Conservation (phyloP, 139 green algal genomes). For the Chlamydomonas incerta region DNA sequence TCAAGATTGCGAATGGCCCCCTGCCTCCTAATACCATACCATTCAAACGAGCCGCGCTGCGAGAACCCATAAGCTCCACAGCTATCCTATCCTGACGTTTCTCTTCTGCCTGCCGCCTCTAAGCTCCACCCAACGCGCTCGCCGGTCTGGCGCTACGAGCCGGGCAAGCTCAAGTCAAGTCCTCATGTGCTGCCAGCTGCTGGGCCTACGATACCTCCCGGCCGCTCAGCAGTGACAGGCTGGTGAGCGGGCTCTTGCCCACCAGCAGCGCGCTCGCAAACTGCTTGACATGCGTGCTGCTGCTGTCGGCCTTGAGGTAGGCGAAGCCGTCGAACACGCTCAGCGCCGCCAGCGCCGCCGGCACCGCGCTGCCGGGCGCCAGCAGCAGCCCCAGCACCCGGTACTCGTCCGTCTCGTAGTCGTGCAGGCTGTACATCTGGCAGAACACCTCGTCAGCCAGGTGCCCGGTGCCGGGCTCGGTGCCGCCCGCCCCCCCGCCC, state of each 20-base stretch:
- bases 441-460: background rate
- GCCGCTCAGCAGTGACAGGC: conserved; percentile 1
- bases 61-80: too few species aligned
- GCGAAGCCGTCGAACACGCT: conserved; percentile 22
- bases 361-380: background rate
- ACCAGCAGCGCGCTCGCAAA: conserved; percentile 28
- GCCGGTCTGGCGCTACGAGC: too few species aligned
- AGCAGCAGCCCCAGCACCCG: conserved; percentile 38
- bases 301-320: conserved; percentile 13
- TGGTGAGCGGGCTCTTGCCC: conserved; percentile 24
- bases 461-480: background rate
- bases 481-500: too few species aligned
- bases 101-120: too few species aligned
- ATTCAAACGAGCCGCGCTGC: too few species aligned
- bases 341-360: background rate
- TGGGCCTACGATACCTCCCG: background rate
- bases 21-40: too few species aligned
- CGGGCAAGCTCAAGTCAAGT: too few species aligned
- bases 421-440: conserved; percentile 25
- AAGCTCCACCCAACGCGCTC: too few species aligned
- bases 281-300: conserved; percentile 4
- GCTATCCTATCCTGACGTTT: too few species aligned
- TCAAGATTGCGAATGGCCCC: too few species aligned
- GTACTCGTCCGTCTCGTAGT: conserved; percentile 1
- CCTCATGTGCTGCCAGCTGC: too few species aligned